Evolutionary conservation across 805 yeast genomes (phyloP), one percentile per base, ranked within the genome.

Genomic region (Myxozyma sirexii): DNA sequence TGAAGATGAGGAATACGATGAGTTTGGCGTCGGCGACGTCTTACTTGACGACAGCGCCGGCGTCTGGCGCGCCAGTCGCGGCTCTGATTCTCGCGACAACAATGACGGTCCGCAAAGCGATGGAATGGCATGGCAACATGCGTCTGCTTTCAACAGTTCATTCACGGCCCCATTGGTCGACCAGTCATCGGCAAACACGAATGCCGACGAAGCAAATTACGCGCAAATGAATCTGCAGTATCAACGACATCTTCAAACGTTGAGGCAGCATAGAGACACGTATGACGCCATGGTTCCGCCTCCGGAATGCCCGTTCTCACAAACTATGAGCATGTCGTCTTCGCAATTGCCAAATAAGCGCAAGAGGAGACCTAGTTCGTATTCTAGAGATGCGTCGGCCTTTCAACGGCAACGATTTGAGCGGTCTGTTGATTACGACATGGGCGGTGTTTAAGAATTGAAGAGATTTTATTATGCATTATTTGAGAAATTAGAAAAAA

Each of bases 41-140:
- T 31, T 57, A 23, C 50, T 57, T 26, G 61, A 57, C 33, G 61
- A 57, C n/a, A 57, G 56, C 26, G 56, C 56, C 23, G 50, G 44
- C 17, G 47, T 50, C 21, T 50, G 54, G 46, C 47, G 52, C 17
- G 50, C 23, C 13, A 46, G 42, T 13, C 48, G 57, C n/a, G 27
- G n/a, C n/a, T n/a, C n/a, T n/a, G n/a, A n/a, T n/a, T n/a, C n/a
- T n/a, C n/a, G n/a, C n/a, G n/a, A n/a, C n/a, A n/a, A n/a, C n/a
- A n/a, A n/a, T n/a, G n/a, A n/a, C n/a, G n/a, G n/a, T n/a, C n/a
- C n/a, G n/a, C n/a, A n/a, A n/a, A n/a, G n/a, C n/a, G 58, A 54
- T 15, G 15, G 24, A 6, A 54, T 54, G 58, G 8, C 19, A 21
- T 33, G 47, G 49, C 49, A 43, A 15, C 39, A 31, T 42, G 23